These are phyloP conservation scores for Kodamaea fukazawae DNA, from an alignment of 805 yeast genomes.

Conservation along the genomic window DNA sequence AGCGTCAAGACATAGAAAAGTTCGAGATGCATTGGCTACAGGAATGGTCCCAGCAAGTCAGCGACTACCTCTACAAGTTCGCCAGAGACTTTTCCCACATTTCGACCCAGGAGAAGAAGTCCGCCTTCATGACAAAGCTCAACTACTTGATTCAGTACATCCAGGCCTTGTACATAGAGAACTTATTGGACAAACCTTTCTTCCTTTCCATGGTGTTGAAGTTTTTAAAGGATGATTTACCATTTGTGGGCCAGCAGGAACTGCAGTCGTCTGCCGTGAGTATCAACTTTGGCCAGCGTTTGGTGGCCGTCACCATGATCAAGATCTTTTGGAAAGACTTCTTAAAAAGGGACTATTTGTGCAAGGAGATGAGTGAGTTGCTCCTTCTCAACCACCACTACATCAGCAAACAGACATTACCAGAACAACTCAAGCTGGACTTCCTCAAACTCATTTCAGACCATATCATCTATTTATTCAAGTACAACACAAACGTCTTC, in stretches of 20 bases:
- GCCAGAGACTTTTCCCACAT: constrained; percentile 39
- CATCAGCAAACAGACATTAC: constrained; percentile 15
- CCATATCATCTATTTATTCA: constrained; percentile 41
- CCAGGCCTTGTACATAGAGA: constrained; percentile 66
- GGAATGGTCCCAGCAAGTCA: constrained; percentile 89
- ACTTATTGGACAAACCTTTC: constrained; percentile 57
- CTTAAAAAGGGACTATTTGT: constrained; percentile 50
- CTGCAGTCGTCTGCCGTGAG: constrained; percentile 14
- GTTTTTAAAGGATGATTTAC: constrained; percentile 41
- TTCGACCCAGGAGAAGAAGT: constrained; percentile 27
- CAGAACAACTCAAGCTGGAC: constrained; percentile 26
- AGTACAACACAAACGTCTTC: constrained; percentile 55
- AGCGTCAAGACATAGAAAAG: constrained; percentile 20
- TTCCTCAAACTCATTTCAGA: constrained; percentile 27
- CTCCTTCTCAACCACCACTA: constrained; percentile 49
- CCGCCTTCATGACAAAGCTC: constrained; percentile 48
- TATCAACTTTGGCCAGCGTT: constrained; percentile 34
- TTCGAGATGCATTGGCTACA: constrained; percentile 65
- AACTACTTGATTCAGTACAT: constrained; percentile 59
- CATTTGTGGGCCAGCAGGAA: constrained; percentile 26
- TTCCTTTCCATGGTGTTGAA: constrained; percentile 65
- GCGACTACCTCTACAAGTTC: constrained; percentile 53
- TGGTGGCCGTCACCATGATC: constrained; percentile 45
- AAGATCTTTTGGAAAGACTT: constrained; percentile 73
- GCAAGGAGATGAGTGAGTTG: constrained; percentile 64